phyloP scores from a whole-genome alignment of 257 asterid species.

The Osmanthus fragrans region DNA sequence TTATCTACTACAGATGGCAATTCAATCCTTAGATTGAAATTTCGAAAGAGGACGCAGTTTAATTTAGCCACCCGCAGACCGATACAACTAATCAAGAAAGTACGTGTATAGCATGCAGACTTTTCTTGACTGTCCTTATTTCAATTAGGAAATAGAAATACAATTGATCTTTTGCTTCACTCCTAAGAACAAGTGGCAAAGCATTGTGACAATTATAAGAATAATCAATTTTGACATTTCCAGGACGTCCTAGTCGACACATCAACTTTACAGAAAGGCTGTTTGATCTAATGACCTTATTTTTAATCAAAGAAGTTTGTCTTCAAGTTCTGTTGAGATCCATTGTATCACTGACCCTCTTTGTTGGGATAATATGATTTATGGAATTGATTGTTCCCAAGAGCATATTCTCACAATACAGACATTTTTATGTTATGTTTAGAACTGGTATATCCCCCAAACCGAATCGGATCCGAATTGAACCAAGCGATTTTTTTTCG shows the following conservation, averaged over 20 bases:
- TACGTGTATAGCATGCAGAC: background rate
- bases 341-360: background rate
- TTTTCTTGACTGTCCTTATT: background rate
- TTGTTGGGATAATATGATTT: background rate
- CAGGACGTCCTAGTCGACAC: background rate
- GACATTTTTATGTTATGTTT: background rate
- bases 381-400: background rate
- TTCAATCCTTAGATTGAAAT: background rate
- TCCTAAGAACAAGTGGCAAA: background rate
- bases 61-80: background rate
- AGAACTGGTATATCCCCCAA: no score
- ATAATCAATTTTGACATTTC: background rate
- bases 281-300: background rate
- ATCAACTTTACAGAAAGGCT: background rate
- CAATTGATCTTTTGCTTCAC: constrained; percentile 1
- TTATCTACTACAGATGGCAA: background rate
- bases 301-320: background rate
- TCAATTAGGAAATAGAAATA: background rate
- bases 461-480: no score
- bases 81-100: background rate
- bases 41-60: background rate
- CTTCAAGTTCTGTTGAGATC: background rate
- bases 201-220: background rate
- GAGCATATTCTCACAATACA: background rate
- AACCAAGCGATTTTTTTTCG: no score